Percentiles rank a stretch among this genome's conserved stretches.
Conservation (phyloP, 1,284 basidiomycete genomes). For the Microbotryum scabiosae region DNA sequence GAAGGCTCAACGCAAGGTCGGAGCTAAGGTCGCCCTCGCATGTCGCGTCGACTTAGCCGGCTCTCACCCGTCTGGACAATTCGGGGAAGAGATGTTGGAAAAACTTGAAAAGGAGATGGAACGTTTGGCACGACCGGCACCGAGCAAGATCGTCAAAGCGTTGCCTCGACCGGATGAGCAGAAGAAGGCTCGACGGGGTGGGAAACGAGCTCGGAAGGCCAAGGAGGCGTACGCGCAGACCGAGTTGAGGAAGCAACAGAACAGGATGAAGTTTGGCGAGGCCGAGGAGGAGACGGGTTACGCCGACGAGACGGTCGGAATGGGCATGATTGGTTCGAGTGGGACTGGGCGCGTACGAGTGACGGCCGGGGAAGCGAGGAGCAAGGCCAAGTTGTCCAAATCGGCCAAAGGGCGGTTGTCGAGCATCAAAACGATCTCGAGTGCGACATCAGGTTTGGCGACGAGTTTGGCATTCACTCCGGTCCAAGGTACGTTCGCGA, state of each 20-base stretch:
- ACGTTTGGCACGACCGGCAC: slow-evolving; percentile 84
- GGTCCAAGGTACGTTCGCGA: slow-evolving; percentile 63
- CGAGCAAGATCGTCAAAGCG: slow-evolving; percentile 86
- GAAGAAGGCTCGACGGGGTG: slow-evolving; percentile 82
- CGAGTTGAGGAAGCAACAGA: slow-evolving; percentile 91
- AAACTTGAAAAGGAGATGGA: slow-evolving; percentile 89
- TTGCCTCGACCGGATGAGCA: slow-evolving; percentile 94
- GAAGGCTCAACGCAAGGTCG: slow-evolving; percentile 85
- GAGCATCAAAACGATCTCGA: slow-evolving; percentile 42
- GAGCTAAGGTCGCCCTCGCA: slow-evolving; percentile 82
- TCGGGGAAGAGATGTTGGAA: slow-evolving; percentile 67
- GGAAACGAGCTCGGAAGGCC: slow-evolving; percentile 86
- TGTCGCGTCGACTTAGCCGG: slow-evolving; percentile 87
- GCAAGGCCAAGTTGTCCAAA: slow-evolving; percentile 92
- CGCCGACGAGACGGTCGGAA: slow-evolving; percentile 89
- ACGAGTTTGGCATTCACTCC: slow-evolving; percentile 92
- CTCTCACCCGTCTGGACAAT: slow-evolving; percentile 59
- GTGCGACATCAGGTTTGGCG: slow-evolving; percentile 68
- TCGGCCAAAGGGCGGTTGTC: slow-evolving; percentile 73
- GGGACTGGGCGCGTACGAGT: slow-evolving; percentile 76
- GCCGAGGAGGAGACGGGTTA: slow-evolving; percentile 92
- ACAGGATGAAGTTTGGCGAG: slow-evolving; percentile 92
- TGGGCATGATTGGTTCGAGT: slow-evolving; percentile 87
- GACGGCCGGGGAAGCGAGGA: slow-evolving; percentile 72
- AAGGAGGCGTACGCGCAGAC: slow-evolving; percentile 97